phyloP scores from a whole-genome alignment of 164 flowering plant species.

The Aristolochia californica region DNA sequence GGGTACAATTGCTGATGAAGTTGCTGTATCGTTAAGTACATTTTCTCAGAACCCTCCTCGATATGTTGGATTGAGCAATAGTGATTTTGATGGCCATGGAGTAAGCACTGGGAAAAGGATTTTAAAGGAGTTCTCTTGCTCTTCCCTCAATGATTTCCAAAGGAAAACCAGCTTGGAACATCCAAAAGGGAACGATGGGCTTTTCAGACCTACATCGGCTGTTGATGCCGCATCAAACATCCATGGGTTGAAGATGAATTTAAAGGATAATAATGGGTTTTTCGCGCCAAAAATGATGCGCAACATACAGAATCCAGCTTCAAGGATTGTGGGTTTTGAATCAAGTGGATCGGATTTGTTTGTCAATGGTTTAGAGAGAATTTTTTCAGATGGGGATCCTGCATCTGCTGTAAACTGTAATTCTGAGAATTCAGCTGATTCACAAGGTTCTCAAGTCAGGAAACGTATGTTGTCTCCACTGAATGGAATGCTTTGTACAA shows the following conservation, averaged over 20 bases:
- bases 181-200: constrained; percentile 17
- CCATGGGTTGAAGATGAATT: constrained; percentile 24
- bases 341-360: constrained; percentile 20
- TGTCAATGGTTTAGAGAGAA: constrained; percentile 14
- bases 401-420: constrained; percentile 13
- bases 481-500: constrained; percentile 31
- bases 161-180: constrained; percentile 28
- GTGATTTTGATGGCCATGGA: constrained; percentile 38
- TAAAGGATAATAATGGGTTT: constrained; percentile 20
- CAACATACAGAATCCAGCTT: constrained; percentile 34
- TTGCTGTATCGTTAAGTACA: constrained; percentile 23
- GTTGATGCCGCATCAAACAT: constrained; percentile 19
- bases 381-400: constrained; percentile 8
- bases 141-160: constrained; percentile 30
- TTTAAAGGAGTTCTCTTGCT: constrained; percentile 14
- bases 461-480: constrained; percentile 70
- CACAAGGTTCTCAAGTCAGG: constrained; percentile 38
- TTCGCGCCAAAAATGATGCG: constrained; percentile 21
- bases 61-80: constrained; percentile 20
- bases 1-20: constrained; percentile 31
- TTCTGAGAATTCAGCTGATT: constrained; percentile 19
- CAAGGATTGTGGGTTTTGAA: constrained; percentile 72
- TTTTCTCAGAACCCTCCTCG: constrained; percentile 27
- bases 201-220: constrained; percentile 11
- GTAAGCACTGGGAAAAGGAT: constrained; percentile 11